phyloP scores from a whole-genome alignment of 495 filamentous ascomycete species.

The Hypoxylon crocopeplum region DNA sequence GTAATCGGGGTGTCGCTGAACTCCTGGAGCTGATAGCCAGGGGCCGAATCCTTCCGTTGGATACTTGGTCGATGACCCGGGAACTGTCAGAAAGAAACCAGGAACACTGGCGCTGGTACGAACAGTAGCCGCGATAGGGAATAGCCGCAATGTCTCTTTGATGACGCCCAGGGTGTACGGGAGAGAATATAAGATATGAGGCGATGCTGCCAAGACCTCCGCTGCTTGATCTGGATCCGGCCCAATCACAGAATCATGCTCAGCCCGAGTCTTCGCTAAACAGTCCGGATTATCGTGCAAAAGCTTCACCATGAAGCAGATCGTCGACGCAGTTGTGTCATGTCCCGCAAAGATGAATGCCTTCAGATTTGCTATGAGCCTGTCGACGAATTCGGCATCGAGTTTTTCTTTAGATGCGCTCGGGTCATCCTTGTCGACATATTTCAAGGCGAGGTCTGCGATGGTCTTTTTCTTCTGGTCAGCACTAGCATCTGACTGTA shows the following conservation, averaged over 20 bases:
- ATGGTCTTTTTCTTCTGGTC: conserved; percentile 36
- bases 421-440: conserved; percentile 33
- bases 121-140: conserved; percentile 43
- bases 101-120: conserved; percentile 38
- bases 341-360: conserved; percentile 55
- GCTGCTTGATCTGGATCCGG: conserved; percentile 27
- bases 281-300: conserved; percentile 51
- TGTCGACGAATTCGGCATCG: conserved; percentile 32
- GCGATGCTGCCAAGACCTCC: conserved; percentile 28
- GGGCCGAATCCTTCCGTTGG: conserved; percentile 42
- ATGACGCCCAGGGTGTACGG: conserved; percentile 55
- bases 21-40: conserved; percentile 41
- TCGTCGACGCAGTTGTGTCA: conserved; percentile 52
- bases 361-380: conserved; percentile 40
- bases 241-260: conserved; percentile 53
- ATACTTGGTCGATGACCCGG: conserved; percentile 36
- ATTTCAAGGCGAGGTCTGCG: conserved; percentile 38
- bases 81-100: conserved; percentile 36
- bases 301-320: conserved; percentile 48
- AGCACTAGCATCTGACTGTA: conserved; percentile 15
- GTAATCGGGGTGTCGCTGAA: conserved; percentile 43
- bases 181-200: conserved; percentile 45
- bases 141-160: conserved; percentile 55
- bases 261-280: conserved; percentile 49
- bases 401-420: conserved; percentile 28